A percentile compares a stretch with the other conserved stretches of the same genome.
Evolutionary conservation across 164 flowering plant species (phyloP).

Genomic region (Vitis vinifera): ASM3070453v1 NC_081822.1:12017501-12018000

Average conservation of each 20-base stretch:
- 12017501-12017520: no score
- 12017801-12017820: background rate
- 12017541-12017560: no score
- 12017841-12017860: conserved; percentile 4
- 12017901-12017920: conserved; percentile 7
- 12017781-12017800: conserved; percentile 11
- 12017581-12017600: background rate
- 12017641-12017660: background rate
- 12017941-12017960: background rate
- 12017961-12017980: no score
- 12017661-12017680: background rate
- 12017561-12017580: no score
- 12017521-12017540: no score
- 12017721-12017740: background rate
- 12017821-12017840: conserved; percentile 7
- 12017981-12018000: no score
- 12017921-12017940: conserved; percentile 5
- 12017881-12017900: conserved; percentile 28
- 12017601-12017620: background rate
- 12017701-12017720: conserved; percentile 5
- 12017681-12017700: background rate
- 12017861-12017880: conserved; percentile 21
- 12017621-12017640: background rate
- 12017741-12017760: background rate
- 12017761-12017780: conserved; percentile 12